Conservation (phyloP, 176 grass and related monocot species). For the Pharus latifolius region DNA sequence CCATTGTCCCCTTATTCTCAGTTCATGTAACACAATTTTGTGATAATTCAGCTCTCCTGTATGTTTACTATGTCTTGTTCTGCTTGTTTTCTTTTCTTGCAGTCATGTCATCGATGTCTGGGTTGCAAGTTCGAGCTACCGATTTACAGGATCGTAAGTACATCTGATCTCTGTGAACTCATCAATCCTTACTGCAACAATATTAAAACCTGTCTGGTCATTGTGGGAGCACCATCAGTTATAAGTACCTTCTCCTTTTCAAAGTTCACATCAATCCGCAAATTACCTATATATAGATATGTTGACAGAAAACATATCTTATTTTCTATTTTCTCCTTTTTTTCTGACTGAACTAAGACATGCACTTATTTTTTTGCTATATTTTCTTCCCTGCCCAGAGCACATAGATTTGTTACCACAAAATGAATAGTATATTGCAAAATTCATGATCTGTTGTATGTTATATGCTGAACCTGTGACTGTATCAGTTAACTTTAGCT, state of each 20-base stretch:
- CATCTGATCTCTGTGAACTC: background rate
- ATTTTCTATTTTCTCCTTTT: background rate
- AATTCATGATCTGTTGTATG: background rate
- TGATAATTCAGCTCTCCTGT: slow-evolving; percentile 12
- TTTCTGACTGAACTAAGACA: slow-evolving; percentile 5
- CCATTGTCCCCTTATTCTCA: slow-evolving; percentile 2
- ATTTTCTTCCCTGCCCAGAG: slow-evolving; percentile 3
- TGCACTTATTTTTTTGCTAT: background rate
- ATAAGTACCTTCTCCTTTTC: too few species aligned
- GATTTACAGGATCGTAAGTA: slow-evolving; percentile 62
- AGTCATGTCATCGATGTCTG: slow-evolving; percentile 96
- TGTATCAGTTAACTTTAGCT: background rate
- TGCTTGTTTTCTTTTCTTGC: slow-evolving; percentile 31
- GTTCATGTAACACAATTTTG: background rate
- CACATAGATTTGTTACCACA: background rate
- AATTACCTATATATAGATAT: background rate
- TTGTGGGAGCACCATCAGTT: background rate
- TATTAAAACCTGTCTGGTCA: background rate
- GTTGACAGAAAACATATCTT: background rate
- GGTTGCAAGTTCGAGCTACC: slow-evolving; percentile 66
- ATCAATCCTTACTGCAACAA: background rate
- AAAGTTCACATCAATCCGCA: background rate
- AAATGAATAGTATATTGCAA: background rate
- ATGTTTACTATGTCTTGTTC: slow-evolving; percentile 10
- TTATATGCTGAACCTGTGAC: background rate